phyloP scores from a whole-genome alignment of 108 stramenopile genomes.

The Poteriospumella lacustris region DNA sequence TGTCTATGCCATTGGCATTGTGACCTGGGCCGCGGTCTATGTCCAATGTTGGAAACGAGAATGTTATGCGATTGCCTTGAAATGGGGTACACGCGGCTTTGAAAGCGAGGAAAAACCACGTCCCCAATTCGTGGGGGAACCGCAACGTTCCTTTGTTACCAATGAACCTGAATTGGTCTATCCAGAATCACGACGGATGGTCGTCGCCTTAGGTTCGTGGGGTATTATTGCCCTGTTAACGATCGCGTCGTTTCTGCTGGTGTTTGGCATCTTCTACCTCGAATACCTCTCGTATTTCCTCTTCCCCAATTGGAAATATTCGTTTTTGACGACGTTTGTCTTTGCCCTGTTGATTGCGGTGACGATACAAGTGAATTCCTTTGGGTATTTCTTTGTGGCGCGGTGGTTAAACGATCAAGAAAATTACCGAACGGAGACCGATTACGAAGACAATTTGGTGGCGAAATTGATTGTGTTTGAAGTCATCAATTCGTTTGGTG shows the following conservation, averaged over 20 bases:
- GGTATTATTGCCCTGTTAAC: neutral
- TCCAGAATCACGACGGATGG: neutral
- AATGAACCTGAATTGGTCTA: neutral
- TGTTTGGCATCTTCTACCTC: neutral
- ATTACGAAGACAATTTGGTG: neutral
- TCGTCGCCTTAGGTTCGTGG: neutral
- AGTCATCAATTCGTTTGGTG: neutral
- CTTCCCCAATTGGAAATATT: neutral
- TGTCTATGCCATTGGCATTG: neutral
- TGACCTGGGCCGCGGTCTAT: neutral
- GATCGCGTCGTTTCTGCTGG: neutral
- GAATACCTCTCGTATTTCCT: neutral
- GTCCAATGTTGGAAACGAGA: neutral
- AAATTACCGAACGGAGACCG: neutral
- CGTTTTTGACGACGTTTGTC: neutral
- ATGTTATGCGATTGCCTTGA: constrained; percentile 26
- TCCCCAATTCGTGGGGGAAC: neutral
- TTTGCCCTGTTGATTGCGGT: neutral
- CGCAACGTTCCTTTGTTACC: neutral
- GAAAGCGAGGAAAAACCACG: constrained; percentile 34
- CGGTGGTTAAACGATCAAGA: neutral
- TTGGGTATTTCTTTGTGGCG: neutral
- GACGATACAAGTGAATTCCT: neutral
- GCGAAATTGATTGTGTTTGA: neutral
- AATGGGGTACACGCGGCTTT: constrained; percentile 43